Percentiles rank a stretch among this genome's conserved stretches.
phyloP scores from a whole-genome alignment of 192 early-diverging fungal species.

The Chytriomyces sp. region DNA sequence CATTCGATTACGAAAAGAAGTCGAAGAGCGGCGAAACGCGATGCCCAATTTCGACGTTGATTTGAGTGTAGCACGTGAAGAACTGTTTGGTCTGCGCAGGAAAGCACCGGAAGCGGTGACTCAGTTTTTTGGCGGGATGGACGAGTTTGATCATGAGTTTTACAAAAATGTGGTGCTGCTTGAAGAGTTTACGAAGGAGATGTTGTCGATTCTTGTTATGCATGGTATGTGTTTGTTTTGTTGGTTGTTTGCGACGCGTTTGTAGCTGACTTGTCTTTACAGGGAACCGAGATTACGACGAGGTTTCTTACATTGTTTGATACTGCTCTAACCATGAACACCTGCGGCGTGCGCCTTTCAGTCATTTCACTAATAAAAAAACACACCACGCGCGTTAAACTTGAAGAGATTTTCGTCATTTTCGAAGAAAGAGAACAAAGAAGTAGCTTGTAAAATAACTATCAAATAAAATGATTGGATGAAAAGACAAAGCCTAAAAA shows the following conservation, averaged over 20 bases:
- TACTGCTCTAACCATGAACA: too few relatives aligned
- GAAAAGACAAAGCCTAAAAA: too few relatives aligned
- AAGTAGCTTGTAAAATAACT: too few relatives aligned
- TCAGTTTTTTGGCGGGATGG: background rate
- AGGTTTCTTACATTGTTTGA: conserved; percentile 4
- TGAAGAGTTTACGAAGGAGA: conserved; percentile 91
- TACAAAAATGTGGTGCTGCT: conserved; percentile 90
- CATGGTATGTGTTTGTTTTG: conserved; percentile 12
- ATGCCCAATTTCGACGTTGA: conserved; percentile 65
- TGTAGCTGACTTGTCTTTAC: conserved; percentile 2
- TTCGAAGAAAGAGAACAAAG: too few relatives aligned
- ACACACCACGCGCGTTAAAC: too few relatives aligned
- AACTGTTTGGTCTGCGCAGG: conserved; percentile 57
- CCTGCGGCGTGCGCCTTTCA: too few relatives aligned
- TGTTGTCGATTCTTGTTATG: conserved; percentile 73
- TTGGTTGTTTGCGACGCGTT: background rate
- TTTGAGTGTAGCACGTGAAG: conserved; percentile 59
- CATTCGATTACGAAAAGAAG: conserved; percentile 66
- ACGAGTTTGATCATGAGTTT: conserved; percentile 58
- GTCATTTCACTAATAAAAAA: too few relatives aligned
- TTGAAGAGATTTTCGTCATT: too few relatives aligned
- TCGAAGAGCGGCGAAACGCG: conserved; percentile 66
- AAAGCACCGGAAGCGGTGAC: background rate
- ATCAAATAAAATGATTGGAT: too few relatives aligned
- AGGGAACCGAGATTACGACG: conserved; percentile 19